A percentile compares a stretch with the other conserved stretches of the same genome.
phyloP scores from a whole-genome alignment of 2,329 filamentous ascomycete species.

The Daldinia eschscholtzii region DNA sequence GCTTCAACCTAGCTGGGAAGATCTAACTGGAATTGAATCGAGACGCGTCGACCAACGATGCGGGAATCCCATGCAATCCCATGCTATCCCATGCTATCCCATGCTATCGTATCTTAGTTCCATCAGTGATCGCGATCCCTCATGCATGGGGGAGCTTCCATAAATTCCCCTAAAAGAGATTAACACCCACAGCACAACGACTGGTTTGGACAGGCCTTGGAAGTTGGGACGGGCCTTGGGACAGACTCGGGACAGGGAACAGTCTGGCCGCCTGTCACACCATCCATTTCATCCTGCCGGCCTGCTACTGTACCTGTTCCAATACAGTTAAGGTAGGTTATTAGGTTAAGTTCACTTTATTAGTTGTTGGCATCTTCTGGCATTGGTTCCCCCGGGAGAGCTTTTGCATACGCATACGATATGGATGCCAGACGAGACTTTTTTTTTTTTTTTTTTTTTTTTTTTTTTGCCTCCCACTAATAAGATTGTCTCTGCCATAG shows the following conservation, averaged over 20 bases:
- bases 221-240: not conserved
- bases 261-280: conserved; percentile 29
- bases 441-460: conserved; percentile 20
- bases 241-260: conserved; percentile 32
- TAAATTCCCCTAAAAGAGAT: conserved; percentile 35
- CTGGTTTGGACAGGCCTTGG: conserved; percentile 13
- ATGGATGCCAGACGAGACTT: conserved; percentile 8
- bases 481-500: conserved; percentile 3
- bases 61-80: conserved; percentile 11
- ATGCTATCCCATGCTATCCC: conserved; percentile 1
- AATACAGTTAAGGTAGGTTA: conserved; percentile 17
- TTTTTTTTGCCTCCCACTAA: conserved; percentile 22
- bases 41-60: conserved; percentile 11
- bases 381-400: conserved; percentile 16
- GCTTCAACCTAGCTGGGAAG: not conserved
- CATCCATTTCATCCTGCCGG: conserved; percentile 23
- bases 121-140: conserved; percentile 47
- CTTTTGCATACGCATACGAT: conserved; percentile 13
- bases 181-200: conserved; percentile 32
- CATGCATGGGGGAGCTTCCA: conserved; percentile 43
- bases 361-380: conserved; percentile 10
- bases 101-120: conserved; percentile 5
- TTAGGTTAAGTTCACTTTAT: conserved; percentile 15
- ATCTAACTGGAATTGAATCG: conserved; percentile 5
- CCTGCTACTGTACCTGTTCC: conserved; percentile 6